Evolutionary conservation across 805 yeast species (phyloP).

Genomic region (Yarrowia sp.): DNA sequence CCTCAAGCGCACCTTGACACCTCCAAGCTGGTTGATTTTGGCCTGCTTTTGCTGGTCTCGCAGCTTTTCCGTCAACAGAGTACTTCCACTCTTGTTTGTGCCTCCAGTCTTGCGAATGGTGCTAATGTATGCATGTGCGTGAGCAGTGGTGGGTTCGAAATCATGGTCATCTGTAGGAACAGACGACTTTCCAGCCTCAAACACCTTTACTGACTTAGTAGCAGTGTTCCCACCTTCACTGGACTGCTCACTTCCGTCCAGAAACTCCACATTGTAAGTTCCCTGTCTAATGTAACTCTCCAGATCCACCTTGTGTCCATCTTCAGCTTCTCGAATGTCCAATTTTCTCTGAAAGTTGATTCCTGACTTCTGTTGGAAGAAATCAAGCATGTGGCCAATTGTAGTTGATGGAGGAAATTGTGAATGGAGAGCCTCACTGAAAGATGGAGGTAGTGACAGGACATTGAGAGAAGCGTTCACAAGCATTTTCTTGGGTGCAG

Average conservation of each 20-base stretch:
- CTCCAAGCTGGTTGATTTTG: constrained; percentile 22
- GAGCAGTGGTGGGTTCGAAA: constrained; percentile 29
- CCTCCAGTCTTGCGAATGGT: constrained; percentile 22
- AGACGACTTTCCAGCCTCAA: constrained; percentile 2
- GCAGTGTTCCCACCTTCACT: neutral
- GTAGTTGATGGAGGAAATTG: constrained; percentile 43
- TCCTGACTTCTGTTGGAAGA: constrained; percentile 44
- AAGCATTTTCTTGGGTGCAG: constrained; percentile 7
- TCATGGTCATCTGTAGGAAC: neutral
- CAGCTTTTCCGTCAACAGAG: constrained; percentile 16
- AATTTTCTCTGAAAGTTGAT: constrained; percentile 42
- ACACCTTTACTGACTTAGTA: constrained; percentile 8
- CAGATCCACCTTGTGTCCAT: constrained; percentile 9
- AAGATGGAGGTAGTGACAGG: constrained; percentile 43
- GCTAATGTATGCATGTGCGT: constrained; percentile 27
- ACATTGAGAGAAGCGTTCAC: constrained; percentile 41
- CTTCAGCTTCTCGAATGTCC: constrained; percentile 15
- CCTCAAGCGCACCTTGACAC: constrained; percentile 23
- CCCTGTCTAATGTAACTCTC: constrained; percentile 27
- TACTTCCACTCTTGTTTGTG: constrained; percentile 4
- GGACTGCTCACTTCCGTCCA: neutral
- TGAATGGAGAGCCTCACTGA: constrained; percentile 40
- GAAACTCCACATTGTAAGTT: constrained; percentile 17
- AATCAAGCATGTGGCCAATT: constrained; percentile 43
- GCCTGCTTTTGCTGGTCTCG: constrained; percentile 19